Evolutionary conservation across 164 flowering plant genomes (phyloP).

Genomic region (Paratinospora sagittata): DNA sequence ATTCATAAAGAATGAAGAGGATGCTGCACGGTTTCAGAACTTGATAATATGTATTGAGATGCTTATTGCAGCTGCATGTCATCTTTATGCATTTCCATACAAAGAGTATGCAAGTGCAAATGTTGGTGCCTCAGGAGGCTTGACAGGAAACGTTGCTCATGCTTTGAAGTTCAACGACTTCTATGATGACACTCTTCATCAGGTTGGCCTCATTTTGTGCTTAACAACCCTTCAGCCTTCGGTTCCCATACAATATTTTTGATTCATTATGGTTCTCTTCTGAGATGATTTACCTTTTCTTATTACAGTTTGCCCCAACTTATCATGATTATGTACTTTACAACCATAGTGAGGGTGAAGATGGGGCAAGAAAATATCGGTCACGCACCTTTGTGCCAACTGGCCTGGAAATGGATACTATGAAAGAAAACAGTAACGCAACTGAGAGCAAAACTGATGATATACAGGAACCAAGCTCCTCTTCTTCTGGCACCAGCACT

Average conservation of each 20-base stretch:
- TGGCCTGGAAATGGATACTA: slow-evolving; percentile 90
- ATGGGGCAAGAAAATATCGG: slow-evolving; percentile 71
- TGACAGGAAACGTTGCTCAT: slow-evolving; percentile 78
- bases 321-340: slow-evolving; percentile 95
- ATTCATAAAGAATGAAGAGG: slow-evolving; percentile 62
- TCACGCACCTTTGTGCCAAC: slow-evolving; percentile 96
- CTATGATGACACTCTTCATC: slow-evolving; percentile 97
- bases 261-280: not conserved
- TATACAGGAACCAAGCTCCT: slow-evolving; percentile 49
- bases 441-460: slow-evolving; percentile 65
- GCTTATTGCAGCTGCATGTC: slow-evolving; percentile 93
- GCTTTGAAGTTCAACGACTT: slow-evolving; percentile 84
- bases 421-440: slow-evolving; percentile 58
- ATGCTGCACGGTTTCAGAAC: slow-evolving; percentile 86
- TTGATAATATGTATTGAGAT: slow-evolving; percentile 90
- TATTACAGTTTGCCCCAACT: slow-evolving; percentile 93
- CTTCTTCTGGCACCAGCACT: slow-evolving; percentile 52
- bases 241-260: not conserved
- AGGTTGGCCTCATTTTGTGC: slow-evolving; percentile 35
- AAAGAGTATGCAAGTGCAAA: slow-evolving; percentile 97
- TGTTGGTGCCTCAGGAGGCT: slow-evolving; percentile 55
- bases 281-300: slow-evolving; percentile 2
- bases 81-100: slow-evolving; percentile 90
- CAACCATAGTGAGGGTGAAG: slow-evolving; percentile 79
- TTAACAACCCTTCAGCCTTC: not conserved